Conservation (phyloP, 2,329 filamentous ascomycete genomes). For the Catunica adiposa region DNA sequence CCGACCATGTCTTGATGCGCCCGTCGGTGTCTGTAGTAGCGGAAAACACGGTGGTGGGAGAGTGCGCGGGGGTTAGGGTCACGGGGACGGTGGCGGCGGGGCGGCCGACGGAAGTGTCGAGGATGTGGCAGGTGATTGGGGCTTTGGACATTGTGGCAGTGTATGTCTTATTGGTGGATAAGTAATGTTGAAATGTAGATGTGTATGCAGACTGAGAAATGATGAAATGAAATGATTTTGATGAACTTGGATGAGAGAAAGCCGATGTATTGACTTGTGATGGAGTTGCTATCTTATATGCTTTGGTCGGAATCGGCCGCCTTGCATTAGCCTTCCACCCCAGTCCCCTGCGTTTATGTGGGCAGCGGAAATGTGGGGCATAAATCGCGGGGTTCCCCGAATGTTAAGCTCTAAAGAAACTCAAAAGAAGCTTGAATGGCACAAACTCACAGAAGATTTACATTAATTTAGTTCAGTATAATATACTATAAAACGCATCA, state of each 20-base stretch:
- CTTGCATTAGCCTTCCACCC: not conserved
- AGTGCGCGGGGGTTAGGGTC: slow-evolving; percentile 34
- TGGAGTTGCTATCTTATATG: not conserved
- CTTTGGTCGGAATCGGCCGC: not conserved
- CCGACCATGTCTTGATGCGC: slow-evolving; percentile 48
- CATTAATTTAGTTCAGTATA: too few species aligned
- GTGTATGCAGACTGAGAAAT: not conserved
- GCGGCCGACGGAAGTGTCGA: slow-evolving; percentile 60
- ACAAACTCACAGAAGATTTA: too few species aligned
- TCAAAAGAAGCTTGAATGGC: too few species aligned
- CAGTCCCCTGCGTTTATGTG: not conserved
- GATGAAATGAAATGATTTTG: not conserved
- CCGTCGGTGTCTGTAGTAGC: slow-evolving; percentile 62
- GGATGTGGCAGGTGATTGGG: slow-evolving; percentile 72
- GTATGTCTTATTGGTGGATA: not conserved
- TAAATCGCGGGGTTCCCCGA: slow-evolving; percentile 13
- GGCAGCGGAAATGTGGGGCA: slow-evolving; percentile 7
- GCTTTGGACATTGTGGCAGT: slow-evolving; percentile 27
- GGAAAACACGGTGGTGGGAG: slow-evolving; percentile 31
- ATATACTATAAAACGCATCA: too few species aligned
- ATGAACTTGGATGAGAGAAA: not conserved
- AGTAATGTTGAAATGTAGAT: not conserved
- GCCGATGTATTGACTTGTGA: too few species aligned
- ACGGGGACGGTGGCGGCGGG: slow-evolving; percentile 53
- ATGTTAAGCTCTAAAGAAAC: not conserved